Conservation (phyloP, 129 eudicot species). For the Centella asiatica region DNA sequence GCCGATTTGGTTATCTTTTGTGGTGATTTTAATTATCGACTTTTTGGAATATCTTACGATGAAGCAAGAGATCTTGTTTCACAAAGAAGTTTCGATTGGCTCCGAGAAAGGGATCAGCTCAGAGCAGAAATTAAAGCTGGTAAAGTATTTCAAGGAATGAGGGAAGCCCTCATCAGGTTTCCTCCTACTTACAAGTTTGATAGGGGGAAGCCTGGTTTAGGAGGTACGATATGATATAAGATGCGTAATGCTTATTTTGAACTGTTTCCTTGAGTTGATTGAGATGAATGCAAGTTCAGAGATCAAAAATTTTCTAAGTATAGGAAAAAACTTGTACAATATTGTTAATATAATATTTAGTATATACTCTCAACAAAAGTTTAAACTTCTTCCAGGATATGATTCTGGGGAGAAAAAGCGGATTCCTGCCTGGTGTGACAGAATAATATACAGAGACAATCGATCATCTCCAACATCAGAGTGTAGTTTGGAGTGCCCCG, state of each 20-base stretch:
- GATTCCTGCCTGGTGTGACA: slow-evolving; percentile 98
- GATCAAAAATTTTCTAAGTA: not conserved
- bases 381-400: slow-evolving; percentile 54
- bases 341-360: not conserved
- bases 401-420: slow-evolving; percentile 99
- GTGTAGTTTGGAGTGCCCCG: slow-evolving; percentile 86
- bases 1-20: slow-evolving; percentile 85
- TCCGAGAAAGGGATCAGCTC: slow-evolving; percentile 90
- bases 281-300: not conserved
- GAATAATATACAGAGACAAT: slow-evolving; percentile 79
- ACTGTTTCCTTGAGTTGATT: not conserved
- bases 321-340: not conserved
- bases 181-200: slow-evolving; percentile 98
- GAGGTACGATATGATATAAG: slow-evolving; percentile 45
- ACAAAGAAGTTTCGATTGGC: slow-evolving; percentile 98
- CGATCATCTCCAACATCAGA: slow-evolving; percentile 52
- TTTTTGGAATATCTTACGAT: slow-evolving; percentile 97
- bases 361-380: not conserved
- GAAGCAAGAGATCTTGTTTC: slow-evolving; percentile 99
- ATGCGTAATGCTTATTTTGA: not conserved
- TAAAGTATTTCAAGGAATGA: slow-evolving; percentile 98
- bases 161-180: slow-evolving; percentile 77
- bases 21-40: slow-evolving; percentile 94
- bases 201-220: slow-evolving; percentile 81
- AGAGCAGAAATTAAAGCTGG: slow-evolving; percentile 97